Conservation (phyloP, 768 basidiomycete genomes). For the Phylloporus arenicola region DNA sequence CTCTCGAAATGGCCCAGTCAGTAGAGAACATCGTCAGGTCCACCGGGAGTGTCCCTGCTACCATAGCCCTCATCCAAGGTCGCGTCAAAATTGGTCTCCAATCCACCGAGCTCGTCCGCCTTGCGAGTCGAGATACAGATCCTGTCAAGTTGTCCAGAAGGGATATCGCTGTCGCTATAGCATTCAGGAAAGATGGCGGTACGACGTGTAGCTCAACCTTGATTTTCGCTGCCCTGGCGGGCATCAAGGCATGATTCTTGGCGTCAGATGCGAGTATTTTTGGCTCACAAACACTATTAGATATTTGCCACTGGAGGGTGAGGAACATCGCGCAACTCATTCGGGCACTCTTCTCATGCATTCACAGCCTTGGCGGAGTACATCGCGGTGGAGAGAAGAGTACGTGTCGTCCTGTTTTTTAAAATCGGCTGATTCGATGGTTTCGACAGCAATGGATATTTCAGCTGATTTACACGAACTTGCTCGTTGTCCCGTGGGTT, state of each 20-base stretch:
- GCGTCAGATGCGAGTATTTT: background rate
- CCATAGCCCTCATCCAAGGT: conserved; percentile 80
- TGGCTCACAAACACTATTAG: conserved; percentile 34
- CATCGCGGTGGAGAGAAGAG: conserved; percentile 72
- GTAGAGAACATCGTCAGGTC: conserved; percentile 71
- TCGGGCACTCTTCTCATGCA: conserved; percentile 2
- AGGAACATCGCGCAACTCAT: conserved; percentile 18
- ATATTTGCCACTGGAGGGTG: conserved; percentile 92
- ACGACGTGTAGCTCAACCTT: conserved; percentile 73
- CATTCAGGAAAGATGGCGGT: conserved; percentile 68
- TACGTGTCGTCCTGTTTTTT: conserved; percentile 23
- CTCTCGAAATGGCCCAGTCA: conserved; percentile 62
- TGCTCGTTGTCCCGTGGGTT: conserved; percentile 80
- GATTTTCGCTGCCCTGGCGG: conserved; percentile 71
- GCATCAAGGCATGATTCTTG: conserved; percentile 62
- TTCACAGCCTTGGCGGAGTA: conserved; percentile 70
- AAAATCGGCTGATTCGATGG: background rate
- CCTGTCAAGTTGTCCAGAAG: conserved; percentile 71
- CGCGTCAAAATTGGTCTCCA: conserved; percentile 82
- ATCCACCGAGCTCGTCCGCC: conserved; percentile 53
- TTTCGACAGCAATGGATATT: conserved; percentile 80
- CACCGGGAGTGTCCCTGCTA: conserved; percentile 81
- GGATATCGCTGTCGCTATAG: conserved; percentile 74
- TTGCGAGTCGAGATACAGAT: conserved; percentile 50
- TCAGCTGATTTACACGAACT: conserved; percentile 93